Base-by-base conservation (phyloP, 2,329 filamentous ascomycete species). In the Talaromyces rugulosus region DNA sequence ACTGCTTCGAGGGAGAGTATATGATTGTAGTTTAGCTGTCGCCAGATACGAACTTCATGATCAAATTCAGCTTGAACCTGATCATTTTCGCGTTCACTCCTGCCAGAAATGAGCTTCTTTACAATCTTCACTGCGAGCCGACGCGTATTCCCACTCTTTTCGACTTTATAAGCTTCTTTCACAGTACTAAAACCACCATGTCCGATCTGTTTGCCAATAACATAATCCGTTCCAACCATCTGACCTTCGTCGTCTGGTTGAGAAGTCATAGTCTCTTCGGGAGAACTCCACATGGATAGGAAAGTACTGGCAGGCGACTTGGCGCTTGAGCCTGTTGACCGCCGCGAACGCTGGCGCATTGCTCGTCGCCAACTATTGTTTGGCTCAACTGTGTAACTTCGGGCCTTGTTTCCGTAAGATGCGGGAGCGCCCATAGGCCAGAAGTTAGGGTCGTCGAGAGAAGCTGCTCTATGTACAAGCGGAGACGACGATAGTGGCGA, bases 221-320 rank as follows among this genome's bases (percentile, higher is more conserved):
- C 85, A 71, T 89, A 89, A 65, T 87, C 85, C 58, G 83, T 81
- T 50, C 86, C 87, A 54, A 89, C 84, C 63, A 87, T 83, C 70
- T 89, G 86, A 3, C 87, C 87, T 75, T 89, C 87, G 56, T 87
- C 85, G 69, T 89, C 87, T 12, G 85, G 86, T 63, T 86, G 80
- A 62, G 75, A 78, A 27, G 55, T 47, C 27, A 40, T 40, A 3
- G 18, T 59, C 40, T 61, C 62, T 59, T 69, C 80, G 59, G 63
- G 70, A 61, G 69, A 75, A 57, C 75, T 78, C 76, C 81, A 86
- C 67, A 81, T 79, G n/a, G 83, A 82, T 28, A 87, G 75, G 65
- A 85, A 87, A 18, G 80, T 81, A 53, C 82, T 83, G 12, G 85
- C 85, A 1, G 84, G 84, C 5, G 85, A 87, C 70, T 83, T 84